Evolutionary conservation across 1,284 basidiomycete genomes (phyloP), one percentile per base, ranked within the genome.

Genomic region (Heterobasidion occidentale): DNA sequence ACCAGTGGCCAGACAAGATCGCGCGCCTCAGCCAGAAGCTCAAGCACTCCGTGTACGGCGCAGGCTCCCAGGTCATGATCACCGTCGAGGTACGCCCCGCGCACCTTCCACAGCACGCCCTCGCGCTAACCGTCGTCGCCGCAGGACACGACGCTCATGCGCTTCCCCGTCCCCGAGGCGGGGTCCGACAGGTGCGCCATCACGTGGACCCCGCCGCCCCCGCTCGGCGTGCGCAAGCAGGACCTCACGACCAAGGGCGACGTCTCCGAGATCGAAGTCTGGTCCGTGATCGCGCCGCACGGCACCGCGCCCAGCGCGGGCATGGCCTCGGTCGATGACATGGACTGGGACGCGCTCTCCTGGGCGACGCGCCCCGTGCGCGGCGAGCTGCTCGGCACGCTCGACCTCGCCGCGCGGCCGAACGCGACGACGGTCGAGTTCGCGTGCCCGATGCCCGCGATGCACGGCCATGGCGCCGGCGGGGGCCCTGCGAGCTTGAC

Each of bases 351-450:
- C 33, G 33, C 49, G 27, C 34, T 51, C 9, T 51, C 49, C 11
- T 51, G 49, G 49, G 34, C 19, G 12, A 51, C 49, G 12, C 49
- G 49, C 12, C 49, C 49, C 15, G 34, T 51, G 17, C 34, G 15
- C 15, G 34, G 49, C 3, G 49, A 51, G 33, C 34, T 51, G 3
- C 49, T 51, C 3, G 49, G 49, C 15, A 36, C 34, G 9, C 15
- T 51, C 27, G 49, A 51, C 49, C 34, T 51, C 49, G 36, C 49
- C 5, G 49, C 49, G 19, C 49, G 33, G 17, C 49, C 49, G 7
- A 51, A 51, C 34, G n/a, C 49, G 34, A 51, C 49, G 49, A 51
- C 49, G 11, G 49, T 51, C 27, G 49, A 51, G 49, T 51, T 51
- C 5, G 19, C 49, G 27, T 51, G 49, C 34, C 49, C 49, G 27